Evolutionary conservation across 176 grass and related monocot genomes (phyloP), one percentile per base, ranked within the genome.

Genomic region (Paspalum notatum): DNA sequence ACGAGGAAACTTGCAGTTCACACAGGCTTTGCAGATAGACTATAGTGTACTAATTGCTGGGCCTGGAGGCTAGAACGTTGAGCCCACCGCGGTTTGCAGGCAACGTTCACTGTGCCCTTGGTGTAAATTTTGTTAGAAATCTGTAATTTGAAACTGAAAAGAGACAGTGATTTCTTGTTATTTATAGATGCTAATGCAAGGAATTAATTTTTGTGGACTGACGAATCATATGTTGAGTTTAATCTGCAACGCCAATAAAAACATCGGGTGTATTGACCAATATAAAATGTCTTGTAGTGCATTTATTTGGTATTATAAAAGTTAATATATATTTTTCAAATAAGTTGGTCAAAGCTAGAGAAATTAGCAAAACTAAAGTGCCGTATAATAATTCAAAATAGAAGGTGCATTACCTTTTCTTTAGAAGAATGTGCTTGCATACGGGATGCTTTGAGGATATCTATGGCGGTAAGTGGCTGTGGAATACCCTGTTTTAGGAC

Each of bases 101-200:
- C 18, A 17, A 25, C 21, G 24, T 59, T 62, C 12, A 32, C 12
- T 32, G 59, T 15, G 59, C 59, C 24, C 40, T 44, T 54, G 47
- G 10, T 80, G 56, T 85, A 68, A 41, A 37, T 37, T 70, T 80
- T 64, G 65, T 6, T 64, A 48, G 25, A 15, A 22, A 62, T 43
- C 6, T 52, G 53, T 21, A 47, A 75, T 60, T 49, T 32, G 12
- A 55, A 18, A 8, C 4, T 62, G 17, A n/a, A 48, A 56, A 32
- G 42, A 17, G 4, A 46, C 16, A 20, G 42, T 53, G 18, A 25
- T 62, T 2, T 17, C 13, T 27, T 41, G 16, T 74, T 86, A 24
- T 16, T 56, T 37, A 44, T 7, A 12, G n/a, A 24, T 82, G 24
- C 43, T 41, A 6, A 47, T 55, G 61, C 24, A 46, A 45, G 10